phyloP scores from a whole-genome alignment of 2,329 filamentous ascomycete species.

The Helotiales sp. region DNA sequence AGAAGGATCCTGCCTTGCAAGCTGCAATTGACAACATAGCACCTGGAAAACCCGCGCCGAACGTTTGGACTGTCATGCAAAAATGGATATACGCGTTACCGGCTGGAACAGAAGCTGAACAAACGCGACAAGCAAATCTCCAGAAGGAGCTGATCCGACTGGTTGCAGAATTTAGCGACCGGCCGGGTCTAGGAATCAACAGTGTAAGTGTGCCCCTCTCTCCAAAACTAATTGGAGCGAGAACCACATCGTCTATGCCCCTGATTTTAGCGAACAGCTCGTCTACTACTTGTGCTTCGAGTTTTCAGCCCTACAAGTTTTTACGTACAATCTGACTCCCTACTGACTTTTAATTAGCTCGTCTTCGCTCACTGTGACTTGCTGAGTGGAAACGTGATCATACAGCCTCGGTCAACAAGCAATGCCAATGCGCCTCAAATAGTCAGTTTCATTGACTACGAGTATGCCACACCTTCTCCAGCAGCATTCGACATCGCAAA shows the following conservation, averaged over 20 bases:
- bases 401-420: slow-evolving; percentile 53
- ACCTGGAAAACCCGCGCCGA: slow-evolving; percentile 73
- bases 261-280: not conserved
- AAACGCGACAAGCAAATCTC: slow-evolving; percentile 64
- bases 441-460: slow-evolving; percentile 94
- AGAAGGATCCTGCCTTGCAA: slow-evolving; percentile 40
- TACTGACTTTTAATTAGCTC: slow-evolving; percentile 52
- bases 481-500: slow-evolving; percentile 96
- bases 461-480: slow-evolving; percentile 92
- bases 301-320: not conserved
- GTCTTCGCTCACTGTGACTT: slow-evolving; percentile 96
- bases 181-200: slow-evolving; percentile 72
- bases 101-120: slow-evolving; percentile 67
- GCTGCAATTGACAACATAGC: slow-evolving; percentile 51
- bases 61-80: slow-evolving; percentile 93
- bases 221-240: not conserved
- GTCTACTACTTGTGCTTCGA: not conserved
- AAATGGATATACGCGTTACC: slow-evolving; percentile 93
- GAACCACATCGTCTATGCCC: not conserved
- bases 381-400: slow-evolving; percentile 93
- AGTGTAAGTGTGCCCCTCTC: slow-evolving; percentile 54
- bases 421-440: slow-evolving; percentile 44
- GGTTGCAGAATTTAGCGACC: slow-evolving; percentile 70
- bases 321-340: not conserved
- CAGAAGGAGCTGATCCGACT: slow-evolving; percentile 74